Conservation (phyloP, 371 early-diverging fungal species). For the Hamiltosporidium tvaerminnensis region DNA sequence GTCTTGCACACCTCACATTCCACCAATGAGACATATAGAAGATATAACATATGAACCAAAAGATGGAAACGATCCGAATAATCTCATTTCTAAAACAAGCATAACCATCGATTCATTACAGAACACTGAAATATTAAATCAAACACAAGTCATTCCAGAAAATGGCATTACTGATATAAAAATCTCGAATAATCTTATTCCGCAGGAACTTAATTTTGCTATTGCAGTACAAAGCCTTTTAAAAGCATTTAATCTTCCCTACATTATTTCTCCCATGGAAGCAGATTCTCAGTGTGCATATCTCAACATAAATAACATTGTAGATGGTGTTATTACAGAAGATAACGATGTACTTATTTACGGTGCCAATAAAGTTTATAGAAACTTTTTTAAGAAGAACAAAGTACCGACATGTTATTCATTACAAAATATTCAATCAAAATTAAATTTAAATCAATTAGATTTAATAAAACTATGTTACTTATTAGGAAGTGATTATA, state of each 20-base stretch:
- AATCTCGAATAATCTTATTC: no score
- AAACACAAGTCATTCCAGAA: no score
- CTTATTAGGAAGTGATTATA: slow-evolving; percentile 87
- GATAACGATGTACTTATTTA: slow-evolving; percentile 92
- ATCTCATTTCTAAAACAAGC: no score
- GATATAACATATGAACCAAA: no score
- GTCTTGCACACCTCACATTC: no score
- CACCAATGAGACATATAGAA: no score
- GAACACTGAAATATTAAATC: no score
- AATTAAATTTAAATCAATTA: slow-evolving; percentile 59
- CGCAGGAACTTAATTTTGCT: no score
- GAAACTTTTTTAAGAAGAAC: slow-evolving; percentile 76
- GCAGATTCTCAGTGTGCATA: slow-evolving; percentile 89
- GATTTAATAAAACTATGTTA: slow-evolving; percentile 69
- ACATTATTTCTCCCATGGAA: slow-evolving; percentile 77
- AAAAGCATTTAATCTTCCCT: slow-evolving; percentile 80
- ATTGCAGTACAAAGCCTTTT: slow-evolving; percentile 58
- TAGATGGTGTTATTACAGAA: slow-evolving; percentile 90
- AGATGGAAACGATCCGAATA: no score
- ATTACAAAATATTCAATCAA: slow-evolving; percentile 56
- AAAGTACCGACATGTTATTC: slow-evolving; percentile 66
- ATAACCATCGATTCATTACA: no score
- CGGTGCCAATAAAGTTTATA: slow-evolving; percentile 70
- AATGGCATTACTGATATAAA: no score
- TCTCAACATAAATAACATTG: slow-evolving; percentile 57